Evolutionary conservation across 495 filamentous ascomycete species (phyloP).

Genomic region (Hypoxylon trugodes): DNA sequence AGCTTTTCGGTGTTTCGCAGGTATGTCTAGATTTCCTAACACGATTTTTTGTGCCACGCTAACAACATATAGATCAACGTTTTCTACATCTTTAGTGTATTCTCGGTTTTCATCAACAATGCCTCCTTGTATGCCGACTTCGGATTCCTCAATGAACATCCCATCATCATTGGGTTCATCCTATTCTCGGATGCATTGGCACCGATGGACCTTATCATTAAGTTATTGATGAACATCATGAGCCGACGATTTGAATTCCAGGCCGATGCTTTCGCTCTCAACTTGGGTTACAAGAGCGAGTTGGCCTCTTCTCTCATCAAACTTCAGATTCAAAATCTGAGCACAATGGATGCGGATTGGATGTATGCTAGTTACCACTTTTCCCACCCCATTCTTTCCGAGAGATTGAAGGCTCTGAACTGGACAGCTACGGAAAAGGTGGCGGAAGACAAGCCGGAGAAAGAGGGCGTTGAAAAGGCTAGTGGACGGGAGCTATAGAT

Average conservation of each 20-base stretch:
- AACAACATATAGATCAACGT: conserved; percentile 67
- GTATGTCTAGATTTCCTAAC: conserved; percentile 54
- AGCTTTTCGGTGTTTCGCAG: conserved; percentile 88
- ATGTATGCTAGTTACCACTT: conserved; percentile 98
- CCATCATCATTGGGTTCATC: conserved; percentile 95
- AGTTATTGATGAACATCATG: conserved; percentile 94
- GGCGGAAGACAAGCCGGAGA: conserved; percentile 47
- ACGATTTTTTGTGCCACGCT: conserved; percentile 30
- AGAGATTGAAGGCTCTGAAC: conserved; percentile 87
- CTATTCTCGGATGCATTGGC: conserved; percentile 93
- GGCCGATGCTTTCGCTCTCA: conserved; percentile 87
- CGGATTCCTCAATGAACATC: conserved; percentile 83
- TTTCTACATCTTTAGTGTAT: conserved; percentile 95
- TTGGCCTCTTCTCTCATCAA: conserved; percentile 91
- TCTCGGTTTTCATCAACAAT: conserved; percentile 98
- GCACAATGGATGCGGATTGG: conserved; percentile 98
- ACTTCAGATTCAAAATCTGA: conserved; percentile 96
- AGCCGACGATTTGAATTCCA: conserved; percentile 94
- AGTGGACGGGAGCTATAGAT: conserved; percentile 45
- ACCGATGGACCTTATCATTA: conserved; percentile 90
- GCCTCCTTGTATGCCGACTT: conserved; percentile 87
- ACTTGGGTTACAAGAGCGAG: conserved; percentile 84
- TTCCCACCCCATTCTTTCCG: conserved; percentile 94
- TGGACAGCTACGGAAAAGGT: conserved; percentile 68
- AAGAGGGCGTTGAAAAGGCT: conserved; percentile 42